Conservation (phyloP, 352 stramenopile species). For the Plasmopara viticola region DNA sequence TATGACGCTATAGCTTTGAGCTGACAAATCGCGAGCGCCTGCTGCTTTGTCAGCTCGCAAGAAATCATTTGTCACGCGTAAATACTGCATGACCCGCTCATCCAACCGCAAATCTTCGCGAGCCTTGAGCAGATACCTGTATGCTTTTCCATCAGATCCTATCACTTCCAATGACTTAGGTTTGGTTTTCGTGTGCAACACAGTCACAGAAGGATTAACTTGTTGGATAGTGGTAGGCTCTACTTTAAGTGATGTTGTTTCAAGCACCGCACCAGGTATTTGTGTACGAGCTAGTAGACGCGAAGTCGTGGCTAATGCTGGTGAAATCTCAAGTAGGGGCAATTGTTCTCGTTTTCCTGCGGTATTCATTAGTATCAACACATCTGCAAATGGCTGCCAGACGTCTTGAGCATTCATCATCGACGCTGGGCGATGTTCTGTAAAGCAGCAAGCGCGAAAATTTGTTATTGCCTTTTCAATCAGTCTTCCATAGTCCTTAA, state of each 20-base stretch:
- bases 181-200: constrained; percentile 81
- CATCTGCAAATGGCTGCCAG: constrained; percentile 71
- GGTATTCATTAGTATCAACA: constrained; percentile 47
- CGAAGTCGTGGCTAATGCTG: constrained; percentile 40
- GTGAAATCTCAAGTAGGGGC: constrained; percentile 68
- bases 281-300: constrained; percentile 34
- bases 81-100: constrained; percentile 88
- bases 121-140: constrained; percentile 84
- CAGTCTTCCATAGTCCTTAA: constrained; percentile 46
- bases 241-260: constrained; percentile 10
- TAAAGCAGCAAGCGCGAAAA: constrained; percentile 41
- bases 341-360: constrained; percentile 44
- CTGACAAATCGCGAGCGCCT: constrained; percentile 34
- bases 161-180: constrained; percentile 80
- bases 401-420: constrained; percentile 18
- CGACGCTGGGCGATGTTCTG: constrained; percentile 18
- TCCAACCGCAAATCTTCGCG: constrained; percentile 86
- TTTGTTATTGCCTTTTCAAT: constrained; percentile 42
- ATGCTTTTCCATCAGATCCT: constrained; percentile 59
- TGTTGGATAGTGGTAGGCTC: constrained; percentile 34
- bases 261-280: constrained; percentile 46
- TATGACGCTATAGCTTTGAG: constrained; percentile 73
- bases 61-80: constrained; percentile 68
- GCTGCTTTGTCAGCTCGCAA: constrained; percentile 43
- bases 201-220: constrained; percentile 32